Evolutionary conservation across 257 asterid species (phyloP), one percentile per base, ranked within the genome.

Genomic region (Echium plantagineum): DNA sequence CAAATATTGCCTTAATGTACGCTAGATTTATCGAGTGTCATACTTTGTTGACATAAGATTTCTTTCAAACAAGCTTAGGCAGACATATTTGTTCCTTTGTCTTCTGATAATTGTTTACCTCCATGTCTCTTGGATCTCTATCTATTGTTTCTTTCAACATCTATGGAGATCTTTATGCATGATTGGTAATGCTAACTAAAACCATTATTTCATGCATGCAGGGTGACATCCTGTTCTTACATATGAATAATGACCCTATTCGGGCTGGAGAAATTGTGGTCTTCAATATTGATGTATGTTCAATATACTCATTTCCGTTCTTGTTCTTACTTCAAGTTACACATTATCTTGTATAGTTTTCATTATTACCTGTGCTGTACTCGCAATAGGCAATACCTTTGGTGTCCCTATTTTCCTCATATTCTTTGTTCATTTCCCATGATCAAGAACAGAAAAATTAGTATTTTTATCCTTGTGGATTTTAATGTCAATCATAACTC

Each of bases 201-300:
- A 56, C 38, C 6, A 5, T 21, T 72, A 15, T 32, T 72, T 72
- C 61, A 72, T 80, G 81, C 61, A 72, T 80, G 81, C 96, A 93
- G 99, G 99, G 99, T 56, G 99, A 93, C 78, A 93, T 93, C 70
- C 68, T 93, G 84, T 93, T 93, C 91, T 78, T 93, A 83, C 96
- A 74, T 72, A 93, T 93, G 97, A 84, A 85, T 66, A 79, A 93
- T 57, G 97, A 84, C 51, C 99, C 99, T 60, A 86, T 93, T 74
- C 99, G 99, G 28, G 84, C 99, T 30, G 99, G 99, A 75, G 99
- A 93, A 80, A 93, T 93, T 53, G 99, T 93, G 21, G 99, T 93
- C 62, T 93, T 93, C 67, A 93, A 93, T 72, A 81, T 93, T 66
- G 97, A 93, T 47, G 99, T 93, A 83, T 9, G 98, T 72, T 61